Evolutionary conservation across 108 stramenopile genomes (phyloP), one percentile per base, ranked within the genome.

Genomic region (Nitzschia putrida): DNA sequence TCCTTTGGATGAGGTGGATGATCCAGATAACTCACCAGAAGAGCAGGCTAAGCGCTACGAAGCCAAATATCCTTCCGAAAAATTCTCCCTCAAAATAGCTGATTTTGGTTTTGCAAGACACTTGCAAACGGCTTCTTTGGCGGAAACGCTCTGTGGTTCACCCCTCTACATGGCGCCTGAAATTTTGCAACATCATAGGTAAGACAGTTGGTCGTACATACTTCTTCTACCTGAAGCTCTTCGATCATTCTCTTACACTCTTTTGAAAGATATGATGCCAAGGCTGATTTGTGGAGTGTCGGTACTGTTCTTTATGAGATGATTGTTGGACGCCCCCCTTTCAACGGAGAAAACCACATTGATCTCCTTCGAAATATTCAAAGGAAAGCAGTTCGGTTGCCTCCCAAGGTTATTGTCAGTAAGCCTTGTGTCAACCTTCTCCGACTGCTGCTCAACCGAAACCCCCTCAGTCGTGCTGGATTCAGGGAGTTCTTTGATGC

Each of bases 101-200:
- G 98, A 99, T 79, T 99, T 99, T 88, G 98, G 98, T 6, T 99
- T 99, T 80, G 98, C 97, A 1, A 64, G 97, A 20, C 95, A 98
- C 68, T 78, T 99, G 25, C 83, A 89, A 57, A 83, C 86, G 26
- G 85, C 90, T 7, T 89, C 93, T 1, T 70, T 99, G 80, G 98
- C 98, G 14, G 97, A 98, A 81, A 99, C 98, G 2, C 88, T 97
- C 44, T 99, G 98, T 64, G 98, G 98, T 11, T 87, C 86, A 23
- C 98, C 98, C 1, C 72, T 99, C 26, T 99, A 99, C 77, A 99
- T 99, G 98, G 98, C 97, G 11, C 96, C 97, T 14, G 96, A 98
- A 72, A 94, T 98, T 57, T 72, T 97, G 57, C 84, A 84, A 47
- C 87, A 88, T 59, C 83, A 82, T 34, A 71, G 86, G 86, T 87